Evolutionary conservation across 257 asterid species (phyloP).

Genomic region (Capsicum baccatum): DNA sequence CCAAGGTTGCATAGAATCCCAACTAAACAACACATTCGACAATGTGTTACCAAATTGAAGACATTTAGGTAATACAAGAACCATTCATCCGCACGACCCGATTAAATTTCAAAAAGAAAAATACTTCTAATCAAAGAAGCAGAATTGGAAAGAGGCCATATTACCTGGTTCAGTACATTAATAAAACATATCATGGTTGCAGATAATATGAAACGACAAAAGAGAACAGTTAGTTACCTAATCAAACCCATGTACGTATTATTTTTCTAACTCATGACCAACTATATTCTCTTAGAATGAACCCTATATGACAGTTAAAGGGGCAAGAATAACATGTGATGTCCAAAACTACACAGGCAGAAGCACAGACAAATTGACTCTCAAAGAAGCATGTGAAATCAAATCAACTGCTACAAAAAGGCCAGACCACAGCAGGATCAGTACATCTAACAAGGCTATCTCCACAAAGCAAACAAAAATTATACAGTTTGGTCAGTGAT

Average conservation of each 20-base stretch:
- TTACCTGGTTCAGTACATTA: not conserved
- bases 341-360: conserved; percentile 17
- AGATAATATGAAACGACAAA: not conserved
- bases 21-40: not conserved
- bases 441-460: not conserved
- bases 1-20: not conserved
- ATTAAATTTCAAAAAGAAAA: not conserved
- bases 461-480: not conserved
- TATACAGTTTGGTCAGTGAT: not conserved
- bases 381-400: not conserved
- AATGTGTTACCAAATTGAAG: not conserved
- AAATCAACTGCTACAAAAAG: not conserved
- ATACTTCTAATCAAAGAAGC: not conserved
- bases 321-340: not conserved
- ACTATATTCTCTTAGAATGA: not conserved
- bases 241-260: not conserved
- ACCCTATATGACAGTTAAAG: not conserved
- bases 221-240: not conserved
- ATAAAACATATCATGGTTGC: conserved; percentile 1
- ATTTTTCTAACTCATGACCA: conserved; percentile 8
- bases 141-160: not conserved
- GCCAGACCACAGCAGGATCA: not conserved
- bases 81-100: not conserved
- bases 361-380: not conserved
- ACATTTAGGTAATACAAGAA: conserved; percentile 9